Evolutionary conservation across 495 filamentous ascomycete genomes (phyloP).

Genomic region (Neurospora sp.): DNA sequence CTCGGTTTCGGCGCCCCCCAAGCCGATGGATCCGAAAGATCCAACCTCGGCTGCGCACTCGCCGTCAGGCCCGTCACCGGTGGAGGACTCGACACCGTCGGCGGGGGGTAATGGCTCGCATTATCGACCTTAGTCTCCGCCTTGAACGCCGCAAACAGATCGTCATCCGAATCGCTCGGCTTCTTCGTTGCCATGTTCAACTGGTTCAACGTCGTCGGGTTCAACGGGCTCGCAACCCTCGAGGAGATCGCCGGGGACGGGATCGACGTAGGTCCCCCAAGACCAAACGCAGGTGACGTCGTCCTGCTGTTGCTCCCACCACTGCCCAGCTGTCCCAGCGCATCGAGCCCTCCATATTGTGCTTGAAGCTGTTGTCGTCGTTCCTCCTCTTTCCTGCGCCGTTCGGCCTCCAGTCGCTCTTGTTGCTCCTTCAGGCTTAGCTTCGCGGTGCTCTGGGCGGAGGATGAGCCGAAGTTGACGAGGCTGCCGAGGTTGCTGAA

Average conservation of each 20-base stretch:
- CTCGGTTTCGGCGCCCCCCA: conserved; percentile 21
- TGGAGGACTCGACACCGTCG: conserved; percentile 19
- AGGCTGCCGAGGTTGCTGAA: conserved; percentile 85
- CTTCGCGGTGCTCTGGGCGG: conserved; percentile 56
- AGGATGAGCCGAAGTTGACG: conserved; percentile 52
- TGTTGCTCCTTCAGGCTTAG: conserved; percentile 79
- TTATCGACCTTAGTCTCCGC: conserved; percentile 50
- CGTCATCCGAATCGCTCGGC: conserved; percentile 37
- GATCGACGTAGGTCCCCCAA: conserved; percentile 17
- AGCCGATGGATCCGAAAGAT: conserved; percentile 28
- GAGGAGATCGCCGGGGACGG: conserved; percentile 9
- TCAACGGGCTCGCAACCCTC: conserved; percentile 7
- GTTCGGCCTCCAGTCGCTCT: conserved; percentile 68
- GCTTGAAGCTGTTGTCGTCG: conserved; percentile 55
- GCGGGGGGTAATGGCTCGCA: conserved; percentile 49
- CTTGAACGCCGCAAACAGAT: conserved; percentile 54
- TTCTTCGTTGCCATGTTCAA: conserved; percentile 3
- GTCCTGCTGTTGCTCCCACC: neutral
- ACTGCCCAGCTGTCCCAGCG: neutral
- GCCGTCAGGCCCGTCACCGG: conserved; percentile 5
- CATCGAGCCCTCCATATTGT: conserved; percentile 51
- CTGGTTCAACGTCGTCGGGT: conserved; percentile 2
- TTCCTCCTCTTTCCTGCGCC: conserved; percentile 63
- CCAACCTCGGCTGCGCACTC: conserved; percentile 11
- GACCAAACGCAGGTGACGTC: neutral